Conservation (phyloP, 1,284 basidiomycete species). For the Gymnopus androsaceus region DNA sequence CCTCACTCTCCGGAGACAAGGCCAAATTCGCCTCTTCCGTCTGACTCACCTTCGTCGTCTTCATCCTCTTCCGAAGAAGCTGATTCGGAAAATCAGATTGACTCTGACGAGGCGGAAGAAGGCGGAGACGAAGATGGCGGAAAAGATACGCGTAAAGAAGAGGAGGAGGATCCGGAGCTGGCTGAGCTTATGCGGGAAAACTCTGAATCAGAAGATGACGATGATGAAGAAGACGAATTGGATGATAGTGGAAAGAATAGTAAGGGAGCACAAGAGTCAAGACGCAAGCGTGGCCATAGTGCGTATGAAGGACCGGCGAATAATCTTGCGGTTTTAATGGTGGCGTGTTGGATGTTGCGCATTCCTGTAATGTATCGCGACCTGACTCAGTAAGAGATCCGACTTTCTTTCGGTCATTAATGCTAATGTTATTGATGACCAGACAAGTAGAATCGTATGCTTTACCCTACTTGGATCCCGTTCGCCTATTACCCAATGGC, state of each 20-base stretch:
- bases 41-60: slow-evolving; percentile 17
- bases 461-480: slow-evolving; percentile 82
- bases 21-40: background rate
- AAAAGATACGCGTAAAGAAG: slow-evolving; percentile 26
- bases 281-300: slow-evolving; percentile 18
- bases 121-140: background rate
- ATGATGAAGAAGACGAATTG: slow-evolving; percentile 27
- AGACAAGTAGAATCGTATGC: slow-evolving; percentile 74
- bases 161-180: slow-evolving; percentile 47
- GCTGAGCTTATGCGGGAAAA: slow-evolving; percentile 55
- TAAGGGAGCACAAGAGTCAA: slow-evolving; percentile 7
- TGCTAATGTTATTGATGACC: slow-evolving; percentile 15
- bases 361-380: slow-evolving; percentile 77
- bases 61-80: slow-evolving; percentile 25
- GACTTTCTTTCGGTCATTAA: slow-evolving; percentile 6
- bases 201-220: slow-evolving; percentile 50
- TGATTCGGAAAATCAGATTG: slow-evolving; percentile 14
- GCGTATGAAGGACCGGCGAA: slow-evolving; percentile 56
- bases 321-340: slow-evolving; percentile 65
- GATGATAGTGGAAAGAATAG: slow-evolving; percentile 7
- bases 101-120: slow-evolving; percentile 23
- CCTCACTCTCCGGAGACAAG: background rate
- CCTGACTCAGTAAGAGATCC: slow-evolving; percentile 59
- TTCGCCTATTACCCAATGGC: slow-evolving; percentile 61
- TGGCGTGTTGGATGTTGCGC: slow-evolving; percentile 79